Conservation (phyloP, 2,329 filamentous ascomycete genomes). For the Cladobotryum protrusum region DNA sequence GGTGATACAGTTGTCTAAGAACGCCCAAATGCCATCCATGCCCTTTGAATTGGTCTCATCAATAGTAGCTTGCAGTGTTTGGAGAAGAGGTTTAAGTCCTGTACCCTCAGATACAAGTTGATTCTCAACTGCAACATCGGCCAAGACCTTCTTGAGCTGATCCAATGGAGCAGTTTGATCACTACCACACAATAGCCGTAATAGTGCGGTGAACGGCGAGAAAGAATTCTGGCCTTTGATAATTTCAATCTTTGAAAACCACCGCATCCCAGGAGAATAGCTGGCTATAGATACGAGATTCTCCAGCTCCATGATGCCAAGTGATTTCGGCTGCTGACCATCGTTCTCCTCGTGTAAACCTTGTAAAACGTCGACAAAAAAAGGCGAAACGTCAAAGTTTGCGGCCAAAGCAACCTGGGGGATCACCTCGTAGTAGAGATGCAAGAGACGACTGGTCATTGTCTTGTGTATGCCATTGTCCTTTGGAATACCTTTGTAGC, state of each 20-base stretch:
- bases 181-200: conserved; percentile 40
- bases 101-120: conserved; percentile 54
- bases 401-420: conserved; percentile 75
- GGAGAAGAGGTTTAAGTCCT: conserved; percentile 43
- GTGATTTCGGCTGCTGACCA: conserved; percentile 42
- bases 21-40: conserved; percentile 52
- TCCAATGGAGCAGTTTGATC: conserved; percentile 26
- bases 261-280: conserved; percentile 77
- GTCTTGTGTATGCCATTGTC: conserved; percentile 71
- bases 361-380: conserved; percentile 63
- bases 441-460: conserved; percentile 68
- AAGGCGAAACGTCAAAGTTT: conserved; percentile 80
- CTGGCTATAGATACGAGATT: conserved; percentile 75
- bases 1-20: conserved; percentile 76
- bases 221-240: conserved; percentile 36
- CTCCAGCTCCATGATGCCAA: conserved; percentile 69
- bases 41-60: conserved; percentile 14
- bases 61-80: conserved; percentile 22
- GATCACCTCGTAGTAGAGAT: conserved; percentile 77
- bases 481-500: conserved; percentile 63
- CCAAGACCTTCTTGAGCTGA: conserved; percentile 50
- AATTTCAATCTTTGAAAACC: conserved; percentile 72
- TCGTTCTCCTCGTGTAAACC: conserved; percentile 50
- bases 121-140: conserved; percentile 56
- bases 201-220: conserved; percentile 66